phyloP scores from a whole-genome alignment of 2,329 filamentous ascomycete genomes.

The Pleurostoma richardsiae region DNA sequence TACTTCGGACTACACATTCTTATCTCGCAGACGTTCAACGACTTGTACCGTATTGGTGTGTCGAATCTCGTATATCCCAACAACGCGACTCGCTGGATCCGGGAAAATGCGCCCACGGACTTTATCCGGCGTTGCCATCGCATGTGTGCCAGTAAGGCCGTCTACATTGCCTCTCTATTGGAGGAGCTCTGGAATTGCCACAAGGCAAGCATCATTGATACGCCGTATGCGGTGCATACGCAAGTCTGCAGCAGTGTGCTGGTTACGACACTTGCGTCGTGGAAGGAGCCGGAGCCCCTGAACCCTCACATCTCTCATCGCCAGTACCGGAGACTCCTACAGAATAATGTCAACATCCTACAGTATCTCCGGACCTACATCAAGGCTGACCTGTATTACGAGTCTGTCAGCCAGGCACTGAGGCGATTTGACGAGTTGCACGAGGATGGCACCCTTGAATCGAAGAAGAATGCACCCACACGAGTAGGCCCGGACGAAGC shows the following conservation, averaged over 20 bases:
- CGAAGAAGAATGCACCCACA: not conserved
- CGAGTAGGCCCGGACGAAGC: not conserved
- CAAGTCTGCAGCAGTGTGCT: constrained; percentile 6
- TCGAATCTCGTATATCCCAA: constrained; percentile 3
- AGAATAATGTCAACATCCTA: not conserved
- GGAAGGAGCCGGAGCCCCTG: not conserved
- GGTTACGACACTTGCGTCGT: constrained; percentile 6
- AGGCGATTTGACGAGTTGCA: constrained; percentile 3
- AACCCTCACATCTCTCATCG: not conserved
- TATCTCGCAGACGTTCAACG: constrained; percentile 4
- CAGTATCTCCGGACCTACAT: constrained; percentile 5
- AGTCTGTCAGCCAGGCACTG: constrained; percentile 4
- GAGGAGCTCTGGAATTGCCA: constrained; percentile 3
- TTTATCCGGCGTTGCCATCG: constrained; percentile 2
- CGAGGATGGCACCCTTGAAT: not conserved
- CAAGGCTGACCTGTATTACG: constrained; percentile 3
- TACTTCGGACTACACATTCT: constrained; percentile 5
- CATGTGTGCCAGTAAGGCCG: constrained; percentile 1
- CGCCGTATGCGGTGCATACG: constrained; percentile 4
- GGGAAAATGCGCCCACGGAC: constrained; percentile 1
- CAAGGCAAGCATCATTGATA: constrained; percentile 4
- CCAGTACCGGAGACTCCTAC: constrained; percentile 1
- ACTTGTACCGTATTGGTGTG: constrained; percentile 5
- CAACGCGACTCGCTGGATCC: constrained; percentile 2
- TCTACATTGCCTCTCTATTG: not conserved